Evolutionary conservation across 177 flowering plant genomes (phyloP), one percentile per base, ranked within the genome.

Genomic region (Vitis hybrid): DNA sequence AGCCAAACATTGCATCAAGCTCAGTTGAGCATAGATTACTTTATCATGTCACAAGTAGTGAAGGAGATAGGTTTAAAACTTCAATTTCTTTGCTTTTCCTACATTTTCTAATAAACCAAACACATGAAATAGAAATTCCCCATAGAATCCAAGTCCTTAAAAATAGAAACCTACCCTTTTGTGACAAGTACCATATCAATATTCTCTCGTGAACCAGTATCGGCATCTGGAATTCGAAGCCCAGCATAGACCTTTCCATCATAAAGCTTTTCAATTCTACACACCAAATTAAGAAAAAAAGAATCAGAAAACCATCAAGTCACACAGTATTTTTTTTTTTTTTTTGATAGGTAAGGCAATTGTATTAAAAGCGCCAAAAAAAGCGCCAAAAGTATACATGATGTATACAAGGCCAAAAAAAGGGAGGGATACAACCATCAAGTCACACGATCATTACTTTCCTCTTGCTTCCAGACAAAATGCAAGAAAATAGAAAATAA

Each of bases 171-270:
- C 3, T 81, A 88, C 90, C 83, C 81, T 81, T 86, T 83, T 21
- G 90, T 81, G 72, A 94, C 85, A 23, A 89, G 87, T 72, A 94
- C 97, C 65, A 87, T 67, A 69, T 94, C 97, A 60, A 94, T 80
- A 64, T 75, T 83, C 74, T 82, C 88, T 17, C 87, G 81, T 1
- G 91, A 70, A 70, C 86, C 88, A 2, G 91, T 77, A 58, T 90
- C 98, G 11, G 86, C 74, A 78, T 95, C 99, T 0, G 98, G 99
- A 76, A 93, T 91, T 70, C 86, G 89, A 71, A 93, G 91, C 5
- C 97, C 98, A 6, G 83, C 81, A 70, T 84, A 89, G 1, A 76
- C 92, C 66, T 86, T 95, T n/a, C 98, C 99, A 49, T 87, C 92
- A 67, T 83, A 87, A 34, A 93, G 75, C 87, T 91, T 90, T 77